Evolutionary conservation across 257 asterid genomes (phyloP).

Genomic region (Nicotiana paniculata): DNA sequence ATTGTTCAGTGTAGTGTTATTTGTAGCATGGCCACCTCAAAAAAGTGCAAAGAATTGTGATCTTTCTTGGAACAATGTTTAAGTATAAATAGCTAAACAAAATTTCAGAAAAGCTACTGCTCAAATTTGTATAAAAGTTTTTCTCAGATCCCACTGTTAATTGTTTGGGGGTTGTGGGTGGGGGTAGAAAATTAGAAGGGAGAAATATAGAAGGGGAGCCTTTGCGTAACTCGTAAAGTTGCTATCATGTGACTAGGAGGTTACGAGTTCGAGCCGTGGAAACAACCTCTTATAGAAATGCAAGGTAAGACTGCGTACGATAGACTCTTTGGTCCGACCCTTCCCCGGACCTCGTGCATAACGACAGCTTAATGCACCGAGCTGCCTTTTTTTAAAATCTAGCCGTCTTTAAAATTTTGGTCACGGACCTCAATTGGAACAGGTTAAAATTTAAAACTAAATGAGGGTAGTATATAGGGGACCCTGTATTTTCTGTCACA

Average conservation of each 20-base stretch:
- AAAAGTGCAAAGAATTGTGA: background rate
- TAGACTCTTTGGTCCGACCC: no score
- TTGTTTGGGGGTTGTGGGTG: background rate
- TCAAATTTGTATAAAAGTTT: no score
- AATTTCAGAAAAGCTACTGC: no score
- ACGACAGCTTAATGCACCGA: no score
- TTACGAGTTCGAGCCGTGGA: no score
- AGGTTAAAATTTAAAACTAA: background rate
- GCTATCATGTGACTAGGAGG: no score
- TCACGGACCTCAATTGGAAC: slow-evolving; percentile 8
- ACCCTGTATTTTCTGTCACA: slow-evolving; percentile 12
- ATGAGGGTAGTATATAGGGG: background rate
- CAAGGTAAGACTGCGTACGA: no score
- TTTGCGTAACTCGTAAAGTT: no score
- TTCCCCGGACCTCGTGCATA: no score
- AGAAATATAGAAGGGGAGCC: background rate
- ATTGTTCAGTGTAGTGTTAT: background rate
- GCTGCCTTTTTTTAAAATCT: no score
- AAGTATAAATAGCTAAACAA: background rate
- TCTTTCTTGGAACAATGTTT: background rate
- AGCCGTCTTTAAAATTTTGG: background rate
- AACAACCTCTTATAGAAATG: no score
- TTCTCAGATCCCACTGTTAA: background rate
- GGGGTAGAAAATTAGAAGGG: background rate
- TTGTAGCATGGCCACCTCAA: background rate